Conservation (phyloP, 331 rosid species). For the Ulmus americana region DNA sequence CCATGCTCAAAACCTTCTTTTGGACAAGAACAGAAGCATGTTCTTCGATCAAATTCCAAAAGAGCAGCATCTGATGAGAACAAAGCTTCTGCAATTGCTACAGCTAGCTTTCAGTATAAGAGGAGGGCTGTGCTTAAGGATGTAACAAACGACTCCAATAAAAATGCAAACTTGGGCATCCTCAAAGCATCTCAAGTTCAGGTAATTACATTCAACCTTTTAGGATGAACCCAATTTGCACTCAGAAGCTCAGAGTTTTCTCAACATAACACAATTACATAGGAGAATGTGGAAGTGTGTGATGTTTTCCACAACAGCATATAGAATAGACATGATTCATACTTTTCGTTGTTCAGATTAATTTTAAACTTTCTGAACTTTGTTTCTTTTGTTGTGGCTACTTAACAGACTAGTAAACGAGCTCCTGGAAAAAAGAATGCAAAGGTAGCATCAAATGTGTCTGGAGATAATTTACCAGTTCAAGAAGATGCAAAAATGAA, state of each 20-base stretch:
- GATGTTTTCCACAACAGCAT: too few relatives aligned
- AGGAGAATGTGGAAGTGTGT: neutral
- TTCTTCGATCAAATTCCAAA: constrained; percentile 35
- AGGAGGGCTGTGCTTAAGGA: constrained; percentile 66
- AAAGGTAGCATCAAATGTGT: constrained; percentile 27
- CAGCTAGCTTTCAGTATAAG: constrained; percentile 44
- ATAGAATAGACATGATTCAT: neutral
- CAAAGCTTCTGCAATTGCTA: constrained; percentile 26
- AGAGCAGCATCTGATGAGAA: constrained; percentile 47
- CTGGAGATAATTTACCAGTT: constrained; percentile 29
- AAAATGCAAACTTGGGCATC: constrained; percentile 17
- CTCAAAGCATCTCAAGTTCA: constrained; percentile 30
- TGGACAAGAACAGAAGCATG: constrained; percentile 40
- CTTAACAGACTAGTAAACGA: constrained; percentile 31
- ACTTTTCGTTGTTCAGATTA: neutral
- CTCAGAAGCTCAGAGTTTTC: neutral
- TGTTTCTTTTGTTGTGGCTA: constrained; percentile 27
- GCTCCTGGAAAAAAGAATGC: constrained; percentile 30
- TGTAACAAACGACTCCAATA: constrained; percentile 40
- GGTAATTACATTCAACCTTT: constrained; percentile 32
- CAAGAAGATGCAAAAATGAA: constrained; percentile 52
- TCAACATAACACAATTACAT: neutral
- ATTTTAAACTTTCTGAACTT: constrained; percentile 9
- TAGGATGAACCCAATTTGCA: neutral
- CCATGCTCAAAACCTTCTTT: constrained; percentile 36